Conservation (phyloP, 768 basidiomycete species). For the Leccinum longicurvipes region DNA sequence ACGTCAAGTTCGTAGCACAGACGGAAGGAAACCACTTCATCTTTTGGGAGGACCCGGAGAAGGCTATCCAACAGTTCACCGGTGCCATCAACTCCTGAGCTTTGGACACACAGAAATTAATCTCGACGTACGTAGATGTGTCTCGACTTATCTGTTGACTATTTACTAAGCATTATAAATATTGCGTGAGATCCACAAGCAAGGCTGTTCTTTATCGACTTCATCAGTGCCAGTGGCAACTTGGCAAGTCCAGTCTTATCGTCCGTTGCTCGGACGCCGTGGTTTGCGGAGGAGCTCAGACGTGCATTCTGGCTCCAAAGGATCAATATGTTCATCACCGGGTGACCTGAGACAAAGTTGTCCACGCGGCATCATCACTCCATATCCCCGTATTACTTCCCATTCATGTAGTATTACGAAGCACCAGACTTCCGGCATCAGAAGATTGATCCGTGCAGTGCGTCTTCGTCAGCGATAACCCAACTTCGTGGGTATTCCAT, state of each 20-base stretch:
- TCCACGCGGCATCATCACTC: too few species aligned
- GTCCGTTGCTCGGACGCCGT: too few species aligned
- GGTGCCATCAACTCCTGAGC: slow-evolving; percentile 6
- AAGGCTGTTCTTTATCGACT: too few species aligned
- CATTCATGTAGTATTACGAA: neutral
- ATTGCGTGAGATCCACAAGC: neutral
- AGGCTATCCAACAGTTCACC: slow-evolving; percentile 17
- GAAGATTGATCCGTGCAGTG: neutral
- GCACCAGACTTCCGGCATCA: neutral
- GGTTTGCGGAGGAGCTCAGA: too few species aligned
- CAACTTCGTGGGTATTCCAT: neutral
- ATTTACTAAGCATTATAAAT: neutral
- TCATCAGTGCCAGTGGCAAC: neutral
- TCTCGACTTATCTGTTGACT: neutral
- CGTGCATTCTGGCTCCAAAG: too few species aligned
- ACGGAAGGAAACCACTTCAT: slow-evolving; percentile 24
- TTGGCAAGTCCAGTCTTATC: too few species aligned
- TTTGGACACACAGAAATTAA: neutral
- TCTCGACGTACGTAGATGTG: neutral
- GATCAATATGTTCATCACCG: too few species aligned
- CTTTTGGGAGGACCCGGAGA: slow-evolving; percentile 25
- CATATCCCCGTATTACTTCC: too few species aligned
- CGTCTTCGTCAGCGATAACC: neutral
- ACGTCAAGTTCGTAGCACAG: slow-evolving; percentile 13
- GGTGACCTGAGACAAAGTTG: neutral